Conservation (phyloP, 371 early-diverging fungal genomes). For the Mortierella sp. region DNA sequence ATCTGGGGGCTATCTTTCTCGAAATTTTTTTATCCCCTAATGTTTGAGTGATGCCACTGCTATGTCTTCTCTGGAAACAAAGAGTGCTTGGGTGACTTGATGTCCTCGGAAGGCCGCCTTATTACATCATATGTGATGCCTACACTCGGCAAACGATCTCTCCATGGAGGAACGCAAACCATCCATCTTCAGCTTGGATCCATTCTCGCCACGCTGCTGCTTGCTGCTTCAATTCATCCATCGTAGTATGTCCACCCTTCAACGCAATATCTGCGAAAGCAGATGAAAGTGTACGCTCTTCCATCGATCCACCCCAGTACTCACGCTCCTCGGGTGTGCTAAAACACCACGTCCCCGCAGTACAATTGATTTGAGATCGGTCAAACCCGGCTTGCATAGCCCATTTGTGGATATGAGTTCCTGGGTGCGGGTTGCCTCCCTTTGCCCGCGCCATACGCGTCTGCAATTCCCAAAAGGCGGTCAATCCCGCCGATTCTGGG, state of each 20-base stretch:
- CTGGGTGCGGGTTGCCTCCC: constrained; percentile 27
- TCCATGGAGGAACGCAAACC: constrained; percentile 21
- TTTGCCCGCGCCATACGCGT: constrained; percentile 17
- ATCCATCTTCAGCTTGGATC: no score
- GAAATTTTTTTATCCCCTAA: no score
- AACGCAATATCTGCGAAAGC: constrained; percentile 6
- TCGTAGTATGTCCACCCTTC: constrained; percentile 4
- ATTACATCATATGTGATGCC: neutral
- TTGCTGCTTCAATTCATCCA: constrained; percentile 14
- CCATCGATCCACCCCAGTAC: constrained; percentile 31
- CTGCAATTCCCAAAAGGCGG: constrained; percentile 10
- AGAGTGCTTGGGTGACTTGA: no score
- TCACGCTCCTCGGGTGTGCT: constrained; percentile 18
- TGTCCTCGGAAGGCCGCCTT: no score
- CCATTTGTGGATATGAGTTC: constrained; percentile 20
- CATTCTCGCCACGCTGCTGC: no score
- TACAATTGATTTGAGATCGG: constrained; percentile 33
- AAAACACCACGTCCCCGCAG: constrained; percentile 27
- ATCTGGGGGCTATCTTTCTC: no score
- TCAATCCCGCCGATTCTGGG: constrained; percentile 21
- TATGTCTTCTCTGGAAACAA: no score
- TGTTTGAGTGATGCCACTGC: no score
- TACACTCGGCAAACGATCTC: constrained; percentile 9
- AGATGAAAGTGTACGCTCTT: constrained; percentile 21
- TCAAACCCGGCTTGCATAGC: constrained; percentile 27